Evolutionary conservation across 257 asterid species (phyloP).

Genomic region (Oldenlandia corymbosa): DNA sequence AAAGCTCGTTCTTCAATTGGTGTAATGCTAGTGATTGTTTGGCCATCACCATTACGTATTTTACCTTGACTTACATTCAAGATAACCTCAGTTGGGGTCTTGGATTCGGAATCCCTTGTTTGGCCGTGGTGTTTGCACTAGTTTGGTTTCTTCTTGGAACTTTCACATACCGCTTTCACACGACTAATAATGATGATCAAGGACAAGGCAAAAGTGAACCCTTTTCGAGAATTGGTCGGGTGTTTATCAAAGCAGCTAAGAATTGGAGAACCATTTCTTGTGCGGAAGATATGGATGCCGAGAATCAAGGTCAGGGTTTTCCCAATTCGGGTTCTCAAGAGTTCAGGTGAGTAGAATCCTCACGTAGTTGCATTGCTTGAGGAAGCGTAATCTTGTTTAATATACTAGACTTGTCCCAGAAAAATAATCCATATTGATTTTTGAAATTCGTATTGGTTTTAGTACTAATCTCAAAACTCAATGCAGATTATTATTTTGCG

Average conservation of each 20-base stretch:
- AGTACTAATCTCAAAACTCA: too few species aligned
- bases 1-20: slow-evolving; percentile 75
- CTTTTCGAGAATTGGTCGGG: slow-evolving; percentile 46
- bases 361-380: too few species aligned
- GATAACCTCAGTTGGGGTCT: slow-evolving; percentile 31
- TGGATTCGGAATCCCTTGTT: slow-evolving; percentile 32
- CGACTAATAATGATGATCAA: slow-evolving; percentile 9
- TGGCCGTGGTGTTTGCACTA: slow-evolving; percentile 19
- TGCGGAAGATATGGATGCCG: slow-evolving; percentile 20
- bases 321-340: slow-evolving; percentile 35
- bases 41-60: slow-evolving; percentile 35
- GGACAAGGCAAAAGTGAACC: slow-evolving; percentile 23
- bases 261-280: slow-evolving; percentile 36
- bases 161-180: slow-evolving; percentile 17
- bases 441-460: too few species aligned
- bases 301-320: slow-evolving; percentile 36
- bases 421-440: too few species aligned
- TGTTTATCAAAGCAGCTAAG: slow-evolving; percentile 38
- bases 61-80: slow-evolving; percentile 21
- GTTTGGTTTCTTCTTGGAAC: slow-evolving; percentile 22
- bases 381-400: too few species aligned
- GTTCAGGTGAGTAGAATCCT: slow-evolving; percentile 40
- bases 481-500: too few species aligned
- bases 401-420: too few species aligned
- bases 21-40: slow-evolving; percentile 49